Percentiles rank a stretch among this genome's conserved stretches.
phyloP scores from a whole-genome alignment of 2,329 filamentous ascomycete genomes.

The Penicillium rolfsii region DNA sequence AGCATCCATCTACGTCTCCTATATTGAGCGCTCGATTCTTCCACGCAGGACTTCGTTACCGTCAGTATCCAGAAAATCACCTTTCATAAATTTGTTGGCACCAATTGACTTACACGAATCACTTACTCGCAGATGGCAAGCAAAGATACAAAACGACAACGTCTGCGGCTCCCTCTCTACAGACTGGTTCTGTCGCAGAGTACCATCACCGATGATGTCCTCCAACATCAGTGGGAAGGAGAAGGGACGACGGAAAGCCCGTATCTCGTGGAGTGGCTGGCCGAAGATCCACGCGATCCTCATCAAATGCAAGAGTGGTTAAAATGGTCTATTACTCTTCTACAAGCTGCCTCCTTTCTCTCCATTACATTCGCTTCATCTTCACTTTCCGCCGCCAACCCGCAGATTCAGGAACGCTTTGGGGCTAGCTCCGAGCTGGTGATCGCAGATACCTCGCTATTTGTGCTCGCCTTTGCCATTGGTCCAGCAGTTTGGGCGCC shows the following conservation, averaged over 20 bases:
- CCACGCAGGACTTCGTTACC: background rate
- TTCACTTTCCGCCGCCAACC: slow-evolving; percentile 1
- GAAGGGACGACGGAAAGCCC: background rate
- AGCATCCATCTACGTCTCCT: background rate
- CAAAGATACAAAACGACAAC: background rate
- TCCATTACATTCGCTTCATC: background rate
- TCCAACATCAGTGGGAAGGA: background rate
- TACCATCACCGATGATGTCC: background rate
- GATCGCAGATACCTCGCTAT: background rate
- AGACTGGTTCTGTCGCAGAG: background rate
- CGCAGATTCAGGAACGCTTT: background rate
- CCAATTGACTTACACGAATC: background rate
- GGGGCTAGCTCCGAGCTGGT: background rate
- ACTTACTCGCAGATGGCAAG: background rate
- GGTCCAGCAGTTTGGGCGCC: background rate
- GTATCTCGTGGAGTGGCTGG: background rate
- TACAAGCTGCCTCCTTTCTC: background rate
- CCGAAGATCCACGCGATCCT: background rate
- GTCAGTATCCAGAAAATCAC: background rate
- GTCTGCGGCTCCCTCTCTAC: background rate
- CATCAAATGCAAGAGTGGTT: slow-evolving; percentile 1
- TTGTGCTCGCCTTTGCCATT: background rate
- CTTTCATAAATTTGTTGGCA: background rate
- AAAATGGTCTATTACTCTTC: background rate
- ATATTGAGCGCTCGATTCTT: background rate